Evolutionary conservation across 306 rosid species (phyloP), one percentile per base, ranked within the genome.

Genomic region (Quercus aquifolioides): DNA sequence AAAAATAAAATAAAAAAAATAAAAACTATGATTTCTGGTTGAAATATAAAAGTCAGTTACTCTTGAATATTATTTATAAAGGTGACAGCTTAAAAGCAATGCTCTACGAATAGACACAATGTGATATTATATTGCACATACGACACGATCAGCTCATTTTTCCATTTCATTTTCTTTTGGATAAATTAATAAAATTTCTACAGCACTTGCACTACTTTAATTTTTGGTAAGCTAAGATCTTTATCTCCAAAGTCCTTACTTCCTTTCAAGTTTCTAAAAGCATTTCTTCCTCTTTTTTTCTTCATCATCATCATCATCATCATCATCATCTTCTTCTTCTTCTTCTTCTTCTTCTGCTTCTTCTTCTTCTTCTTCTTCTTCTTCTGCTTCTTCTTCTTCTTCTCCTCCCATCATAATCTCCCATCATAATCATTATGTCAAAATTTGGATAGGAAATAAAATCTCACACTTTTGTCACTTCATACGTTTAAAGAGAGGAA

Each of bases 1-100:
- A 69, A n/a, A n/a, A n/a, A n/a, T n/a, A n/a, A n/a, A n/a, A 74
- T 21, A n/a, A 1, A 54, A 4, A 63, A 73, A 1, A n/a, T n/a
- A n/a, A 43, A 43, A 46, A 25, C 41, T 70, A 76, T 73, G 74
- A 30, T 80, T 78, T 58, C 26, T 79, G n/a, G 68, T 65, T 31
- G 55, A 77, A 31, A 60, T 74, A 23, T 71, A 64, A 74, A 81
- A 69, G n/a, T 78, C 80, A 79, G 75, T 59, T 55, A 56, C 62
- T 75, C 74, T 60, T 49, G 28, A 57, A 41, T 52, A 67, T 80
- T 76, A 80, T 73, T 68, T 74, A 55, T 74, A 57, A 65, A 84
- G 85, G 54, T 81, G 89, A 83, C 85, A 81, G 80, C 87, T 77
- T 83, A 79, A 67, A n/a, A 81, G 56, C 80, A 82, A 71, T 54